Percentiles rank a stretch among this genome's conserved stretches.
Evolutionary conservation across 306 rosid genomes (phyloP).

Genomic region (Dalbergia cochinchinensis): DNA sequence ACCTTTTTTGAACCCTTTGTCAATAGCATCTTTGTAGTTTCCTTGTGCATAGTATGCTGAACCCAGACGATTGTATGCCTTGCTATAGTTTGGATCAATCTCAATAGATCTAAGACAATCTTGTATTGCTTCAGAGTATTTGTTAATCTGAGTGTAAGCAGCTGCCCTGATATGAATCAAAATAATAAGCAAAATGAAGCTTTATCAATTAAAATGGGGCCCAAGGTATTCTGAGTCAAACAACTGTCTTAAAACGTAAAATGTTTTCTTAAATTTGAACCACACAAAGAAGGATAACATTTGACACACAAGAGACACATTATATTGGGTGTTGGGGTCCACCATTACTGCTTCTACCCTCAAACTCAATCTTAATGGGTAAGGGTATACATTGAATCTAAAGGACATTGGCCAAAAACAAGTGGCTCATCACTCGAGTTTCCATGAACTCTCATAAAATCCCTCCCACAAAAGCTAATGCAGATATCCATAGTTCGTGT

Average conservation of each 20-base stretch:
- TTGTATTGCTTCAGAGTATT: conserved; percentile 79
- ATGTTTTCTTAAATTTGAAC: conserved; percentile 1
- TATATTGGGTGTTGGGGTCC: conserved; percentile 21
- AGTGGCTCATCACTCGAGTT: neutral
- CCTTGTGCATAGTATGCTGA: conserved; percentile 85
- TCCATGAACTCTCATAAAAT: neutral
- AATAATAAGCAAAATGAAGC: conserved; percentile 36
- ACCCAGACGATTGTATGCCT: conserved; percentile 96
- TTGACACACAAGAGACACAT: neutral
- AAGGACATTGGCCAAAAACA: conserved; percentile 1
- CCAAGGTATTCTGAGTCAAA: conserved; percentile 30
- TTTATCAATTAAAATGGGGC: conserved; percentile 35
- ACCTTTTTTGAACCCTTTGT: conserved; percentile 84
- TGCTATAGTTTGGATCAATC: conserved; percentile 88
- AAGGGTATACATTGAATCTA: neutral
- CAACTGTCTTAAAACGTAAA: neutral
- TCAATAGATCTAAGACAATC: conserved; percentile 82
- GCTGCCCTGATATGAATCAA: conserved; percentile 77
- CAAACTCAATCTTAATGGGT: neutral
- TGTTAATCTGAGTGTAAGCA: conserved; percentile 81
- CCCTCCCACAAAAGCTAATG: conserved; percentile 11
- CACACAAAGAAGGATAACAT: conserved; percentile 2
- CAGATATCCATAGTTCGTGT: conserved; percentile 3
- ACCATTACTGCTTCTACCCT: conserved; percentile 21
- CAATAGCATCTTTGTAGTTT: conserved; percentile 80